Evolutionary conservation across 768 basidiomycete species (phyloP).

Genomic region (Suillus paluster): DNA sequence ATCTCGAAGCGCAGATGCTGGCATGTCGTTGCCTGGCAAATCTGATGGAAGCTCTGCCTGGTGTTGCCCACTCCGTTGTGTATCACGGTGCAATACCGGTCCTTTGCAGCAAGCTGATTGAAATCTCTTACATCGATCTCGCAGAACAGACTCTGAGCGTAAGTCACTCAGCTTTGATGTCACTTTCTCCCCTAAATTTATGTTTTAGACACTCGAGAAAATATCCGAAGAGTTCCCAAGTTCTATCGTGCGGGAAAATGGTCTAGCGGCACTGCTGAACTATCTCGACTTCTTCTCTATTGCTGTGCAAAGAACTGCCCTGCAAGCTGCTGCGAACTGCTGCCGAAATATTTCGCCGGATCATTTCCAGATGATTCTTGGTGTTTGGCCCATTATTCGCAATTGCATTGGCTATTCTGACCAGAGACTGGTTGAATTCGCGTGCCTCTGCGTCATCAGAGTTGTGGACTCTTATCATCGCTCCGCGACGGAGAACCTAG

Average conservation of each 20-base stretch:
- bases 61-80: constrained; percentile 96
- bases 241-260: constrained; percentile 94
- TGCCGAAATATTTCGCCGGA: constrained; percentile 92
- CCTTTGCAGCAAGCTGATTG: constrained; percentile 94
- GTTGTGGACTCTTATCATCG: constrained; percentile 93
- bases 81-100: constrained; percentile 99
- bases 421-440: constrained; percentile 96
- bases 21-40: constrained; percentile 98
- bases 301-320: constrained; percentile 93
- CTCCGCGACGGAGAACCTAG: constrained; percentile 82
- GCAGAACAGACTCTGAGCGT: constrained; percentile 98
- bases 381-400: constrained; percentile 91
- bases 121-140: constrained; percentile 97
- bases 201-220: constrained; percentile 89
- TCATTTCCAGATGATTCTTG: constrained; percentile 85
- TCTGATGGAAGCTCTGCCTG: constrained; percentile 98
- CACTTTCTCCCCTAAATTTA: constrained; percentile 18
- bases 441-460: constrained; percentile 92
- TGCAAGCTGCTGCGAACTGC: constrained; percentile 96
- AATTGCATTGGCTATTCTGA: constrained; percentile 92
- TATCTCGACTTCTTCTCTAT: constrained; percentile 99
- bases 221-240: constrained; percentile 97
- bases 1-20: constrained; percentile 91
- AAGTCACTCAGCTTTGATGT: constrained; percentile 42
- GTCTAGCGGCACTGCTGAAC: constrained; percentile 88